Percentiles rank a stretch among this genome's conserved stretches.
phyloP scores from a whole-genome alignment of 768 basidiomycete genomes.

The Tylopilus balloui region DNA sequence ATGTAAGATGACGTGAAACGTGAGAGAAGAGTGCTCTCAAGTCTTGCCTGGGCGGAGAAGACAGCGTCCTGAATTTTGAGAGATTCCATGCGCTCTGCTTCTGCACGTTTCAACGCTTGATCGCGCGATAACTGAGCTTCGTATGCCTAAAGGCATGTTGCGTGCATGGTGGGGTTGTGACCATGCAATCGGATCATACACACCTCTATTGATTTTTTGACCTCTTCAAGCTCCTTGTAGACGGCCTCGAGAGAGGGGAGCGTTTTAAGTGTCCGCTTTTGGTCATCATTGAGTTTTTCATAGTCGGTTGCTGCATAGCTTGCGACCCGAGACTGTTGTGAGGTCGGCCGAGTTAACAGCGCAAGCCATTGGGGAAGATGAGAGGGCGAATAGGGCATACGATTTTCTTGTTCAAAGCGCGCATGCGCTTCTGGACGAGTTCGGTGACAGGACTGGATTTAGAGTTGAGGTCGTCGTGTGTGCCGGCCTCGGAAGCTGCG shows the following conservation, averaged over 20 bases:
- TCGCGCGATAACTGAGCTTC: conserved; percentile 63
- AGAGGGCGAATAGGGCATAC: conserved; percentile 40
- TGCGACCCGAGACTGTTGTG: conserved; percentile 61
- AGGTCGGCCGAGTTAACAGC: conserved; percentile 8
- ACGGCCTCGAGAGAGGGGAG: conserved; percentile 74
- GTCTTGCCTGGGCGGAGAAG: conserved; percentile 52
- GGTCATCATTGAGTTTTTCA: conserved; percentile 84
- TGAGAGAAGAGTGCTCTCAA: not conserved
- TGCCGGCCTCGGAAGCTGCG: conserved; percentile 37
- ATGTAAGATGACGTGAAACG: not conserved
- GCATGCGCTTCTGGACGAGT: conserved; percentile 73
- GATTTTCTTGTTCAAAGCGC: conserved; percentile 78
- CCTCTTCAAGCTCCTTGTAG: conserved; percentile 77
- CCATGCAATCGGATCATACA: conserved; percentile 35
- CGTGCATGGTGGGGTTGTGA: not conserved
- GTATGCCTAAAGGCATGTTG: conserved; percentile 40
- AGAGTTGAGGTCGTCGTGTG: conserved; percentile 40
- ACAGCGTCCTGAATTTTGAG: conserved; percentile 53
- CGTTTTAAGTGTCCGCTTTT: conserved; percentile 66
- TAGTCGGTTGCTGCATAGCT: conserved; percentile 62
- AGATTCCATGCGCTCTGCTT: conserved; percentile 54
- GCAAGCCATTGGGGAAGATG: not conserved
- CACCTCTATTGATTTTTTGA: conserved; percentile 84
- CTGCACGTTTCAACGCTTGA: conserved; percentile 47
- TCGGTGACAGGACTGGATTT: conserved; percentile 73